These are phyloP conservation scores for Orbilia brochopaga DNA, from an alignment of 2,329 filamentous ascomycete genomes.

Conservation along the genomic window DNA sequence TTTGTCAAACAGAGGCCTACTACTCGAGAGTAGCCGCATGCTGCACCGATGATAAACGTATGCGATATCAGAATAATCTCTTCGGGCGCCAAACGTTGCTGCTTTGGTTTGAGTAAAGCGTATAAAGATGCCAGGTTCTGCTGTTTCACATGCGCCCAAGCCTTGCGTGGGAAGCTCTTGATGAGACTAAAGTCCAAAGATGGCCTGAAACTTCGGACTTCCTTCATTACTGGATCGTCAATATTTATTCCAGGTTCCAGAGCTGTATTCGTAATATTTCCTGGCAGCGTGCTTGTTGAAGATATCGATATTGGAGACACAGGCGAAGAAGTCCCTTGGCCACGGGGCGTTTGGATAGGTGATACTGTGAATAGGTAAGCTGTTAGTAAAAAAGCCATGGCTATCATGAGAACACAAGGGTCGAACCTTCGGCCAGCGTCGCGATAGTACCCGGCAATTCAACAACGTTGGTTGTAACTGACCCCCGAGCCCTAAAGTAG, in stretches of 20 bases:
- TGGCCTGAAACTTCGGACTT: conserved; percentile 9
- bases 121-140: conserved; percentile 12
- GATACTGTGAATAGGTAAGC: background rate
- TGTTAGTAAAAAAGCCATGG: background rate
- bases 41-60: conserved; percentile 22
- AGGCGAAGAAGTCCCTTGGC: background rate
- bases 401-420: background rate
- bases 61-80: conserved; percentile 11
- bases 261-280: background rate
- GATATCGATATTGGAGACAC: background rate
- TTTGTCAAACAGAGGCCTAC: conserved; percentile 15
- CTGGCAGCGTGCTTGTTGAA: background rate
- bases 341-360: background rate
- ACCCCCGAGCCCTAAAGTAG: background rate
- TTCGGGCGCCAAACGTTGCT: background rate
- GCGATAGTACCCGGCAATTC: conserved; percentile 5
- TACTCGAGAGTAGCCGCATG: conserved; percentile 17
- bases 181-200: conserved; percentile 14
- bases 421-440: background rate
- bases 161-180: background rate
- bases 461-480: background rate
- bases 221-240: background rate
- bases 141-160: conserved; percentile 6
- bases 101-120: background rate
- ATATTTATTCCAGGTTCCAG: background rate